phyloP scores from a whole-genome alignment of 2,329 filamentous ascomycete genomes.

The Ceratocystis lukuohia region DNA sequence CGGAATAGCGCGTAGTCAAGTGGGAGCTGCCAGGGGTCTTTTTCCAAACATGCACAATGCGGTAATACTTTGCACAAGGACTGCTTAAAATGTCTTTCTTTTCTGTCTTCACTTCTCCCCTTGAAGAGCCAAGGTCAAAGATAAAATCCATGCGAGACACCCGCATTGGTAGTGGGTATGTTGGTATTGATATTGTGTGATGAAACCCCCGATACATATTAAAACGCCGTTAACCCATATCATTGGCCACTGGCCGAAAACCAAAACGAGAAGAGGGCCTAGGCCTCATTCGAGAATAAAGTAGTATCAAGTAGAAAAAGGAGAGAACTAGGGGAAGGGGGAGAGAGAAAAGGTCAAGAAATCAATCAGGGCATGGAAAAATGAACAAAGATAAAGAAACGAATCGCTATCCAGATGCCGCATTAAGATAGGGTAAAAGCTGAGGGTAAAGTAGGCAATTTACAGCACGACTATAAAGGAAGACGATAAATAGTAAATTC shows the following conservation, averaged over 20 bases:
- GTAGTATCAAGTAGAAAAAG: not conserved
- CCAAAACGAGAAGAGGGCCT: not conserved
- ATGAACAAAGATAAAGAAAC: conserved; percentile 7
- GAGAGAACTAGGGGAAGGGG: not conserved
- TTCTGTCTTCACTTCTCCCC: no score
- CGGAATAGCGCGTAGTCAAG: no score
- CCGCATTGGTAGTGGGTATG: not conserved
- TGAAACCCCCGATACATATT: conserved; percentile 2
- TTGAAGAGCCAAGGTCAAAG: not conserved
- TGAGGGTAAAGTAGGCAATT: not conserved
- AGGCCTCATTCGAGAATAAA: not conserved
- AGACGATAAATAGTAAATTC: not conserved
- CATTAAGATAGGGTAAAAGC: conserved; percentile 6
- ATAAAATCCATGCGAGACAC: not conserved
- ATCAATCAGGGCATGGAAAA: not conserved
- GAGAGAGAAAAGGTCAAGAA: not conserved
- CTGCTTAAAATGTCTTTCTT: no score
- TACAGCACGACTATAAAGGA: not conserved
- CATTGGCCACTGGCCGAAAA: not conserved
- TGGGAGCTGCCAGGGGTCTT: no score
- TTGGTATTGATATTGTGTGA: not conserved
- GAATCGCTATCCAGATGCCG: conserved; percentile 8
- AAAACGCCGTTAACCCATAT: conserved; percentile 8
- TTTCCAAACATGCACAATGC: no score
- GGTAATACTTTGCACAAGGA: no score